phyloP scores from a whole-genome alignment of 2,329 filamentous ascomycete genomes.

The Cordyceps militaris region DNA sequence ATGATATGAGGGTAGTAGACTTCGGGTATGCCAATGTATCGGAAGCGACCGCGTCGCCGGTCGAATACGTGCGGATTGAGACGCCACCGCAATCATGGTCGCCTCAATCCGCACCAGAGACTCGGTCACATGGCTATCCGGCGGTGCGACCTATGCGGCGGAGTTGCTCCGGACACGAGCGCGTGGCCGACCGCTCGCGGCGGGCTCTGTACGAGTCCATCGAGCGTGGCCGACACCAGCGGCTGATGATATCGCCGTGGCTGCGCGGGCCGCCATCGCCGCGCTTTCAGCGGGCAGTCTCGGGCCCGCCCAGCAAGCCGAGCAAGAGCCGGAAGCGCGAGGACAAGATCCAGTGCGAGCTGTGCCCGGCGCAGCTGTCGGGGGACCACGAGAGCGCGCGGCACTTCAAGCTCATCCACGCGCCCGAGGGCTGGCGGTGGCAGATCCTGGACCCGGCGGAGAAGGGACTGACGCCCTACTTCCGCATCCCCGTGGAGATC shows the following conservation, averaged over 20 bases:
- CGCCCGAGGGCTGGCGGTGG: background rate
- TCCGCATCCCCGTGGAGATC: constrained; percentile 44
- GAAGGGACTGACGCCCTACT: background rate
- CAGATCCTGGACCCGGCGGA: background rate
- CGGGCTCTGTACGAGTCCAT: background rate
- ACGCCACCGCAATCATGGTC: no score
- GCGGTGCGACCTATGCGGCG: no score
- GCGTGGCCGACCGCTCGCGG: no score
- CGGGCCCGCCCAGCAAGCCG: background rate
- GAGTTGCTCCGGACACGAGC: no score
- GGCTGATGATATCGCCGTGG: background rate
- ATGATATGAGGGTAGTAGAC: no score
- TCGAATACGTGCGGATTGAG: no score
- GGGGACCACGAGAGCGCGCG: background rate
- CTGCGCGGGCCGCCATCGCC: background rate
- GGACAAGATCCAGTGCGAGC: background rate
- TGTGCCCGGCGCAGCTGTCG: background rate
- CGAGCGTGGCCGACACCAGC: background rate
- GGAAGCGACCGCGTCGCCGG: no score
- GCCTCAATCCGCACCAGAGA: no score
- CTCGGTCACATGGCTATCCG: no score
- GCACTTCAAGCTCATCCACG: background rate
- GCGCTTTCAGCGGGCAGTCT: background rate
- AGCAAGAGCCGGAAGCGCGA: background rate
- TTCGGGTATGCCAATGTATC: no score